Conservation (phyloP, 2,329 filamentous ascomycete genomes). For the Ustilaginoidea virens region DNA sequence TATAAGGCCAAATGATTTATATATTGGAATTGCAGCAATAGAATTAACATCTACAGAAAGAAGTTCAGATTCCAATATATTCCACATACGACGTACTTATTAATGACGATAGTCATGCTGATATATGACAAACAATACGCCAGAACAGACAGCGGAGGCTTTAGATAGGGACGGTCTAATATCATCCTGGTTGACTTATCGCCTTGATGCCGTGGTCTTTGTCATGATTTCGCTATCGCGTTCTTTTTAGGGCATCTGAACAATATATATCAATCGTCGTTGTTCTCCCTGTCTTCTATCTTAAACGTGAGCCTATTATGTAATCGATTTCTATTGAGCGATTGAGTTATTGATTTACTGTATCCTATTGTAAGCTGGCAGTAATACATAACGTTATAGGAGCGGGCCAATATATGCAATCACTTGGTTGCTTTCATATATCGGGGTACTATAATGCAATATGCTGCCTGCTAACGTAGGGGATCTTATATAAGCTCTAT, state of each 20-base stretch:
- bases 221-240: slow-evolving; percentile 29
- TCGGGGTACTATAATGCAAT: too few species aligned
- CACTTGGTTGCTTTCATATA: too few species aligned
- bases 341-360: too few species aligned
- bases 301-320: too few species aligned
- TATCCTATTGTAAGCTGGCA: too few species aligned
- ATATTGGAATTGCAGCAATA: slow-evolving; percentile 65
- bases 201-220: slow-evolving; percentile 8
- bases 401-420: too few species aligned
- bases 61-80: slow-evolving; percentile 90
- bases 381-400: too few species aligned
- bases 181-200: slow-evolving; percentile 2
- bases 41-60: slow-evolving; percentile 87
- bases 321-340: too few species aligned
- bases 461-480: too few species aligned
- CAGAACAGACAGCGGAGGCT: slow-evolving; percentile 61
- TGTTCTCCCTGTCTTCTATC: slow-evolving; percentile 86
- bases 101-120: slow-evolving; percentile 98
- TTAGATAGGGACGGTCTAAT: slow-evolving; percentile 18
- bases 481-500: too few species aligned
- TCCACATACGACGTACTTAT: slow-evolving; percentile 95
- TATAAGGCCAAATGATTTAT: slow-evolving; percentile 72
- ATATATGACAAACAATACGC: slow-evolving; percentile 95
- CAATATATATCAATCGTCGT: slow-evolving; percentile 60
- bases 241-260: slow-evolving; percentile 51